A percentile compares a stretch with the other conserved stretches of the same genome.
phyloP scores from a whole-genome alignment of 2,329 filamentous ascomycete species.

The Xylaria sp. region DNA sequence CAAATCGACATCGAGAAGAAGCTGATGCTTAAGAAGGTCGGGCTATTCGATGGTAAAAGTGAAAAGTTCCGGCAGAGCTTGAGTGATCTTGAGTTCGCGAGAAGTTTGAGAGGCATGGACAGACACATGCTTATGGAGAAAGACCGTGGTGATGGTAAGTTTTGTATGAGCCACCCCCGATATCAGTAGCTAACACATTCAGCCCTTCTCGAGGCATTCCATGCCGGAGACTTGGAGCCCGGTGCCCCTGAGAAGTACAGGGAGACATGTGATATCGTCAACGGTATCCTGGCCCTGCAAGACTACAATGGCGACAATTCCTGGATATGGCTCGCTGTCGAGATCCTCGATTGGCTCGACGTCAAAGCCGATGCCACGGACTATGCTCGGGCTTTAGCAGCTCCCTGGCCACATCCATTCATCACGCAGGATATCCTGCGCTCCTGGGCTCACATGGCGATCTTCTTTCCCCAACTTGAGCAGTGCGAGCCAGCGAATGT shows the following conservation, averaged over 20 bases:
- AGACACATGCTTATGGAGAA: slow-evolving; percentile 21
- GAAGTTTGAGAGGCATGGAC: slow-evolving; percentile 14
- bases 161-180: background rate
- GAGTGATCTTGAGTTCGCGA: slow-evolving; percentile 7
- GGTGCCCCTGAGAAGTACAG: slow-evolving; percentile 35
- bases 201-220: slow-evolving; percentile 41
- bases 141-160: slow-evolving; percentile 23
- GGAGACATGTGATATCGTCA: slow-evolving; percentile 35
- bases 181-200: slow-evolving; percentile 1
- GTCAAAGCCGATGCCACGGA: slow-evolving; percentile 24
- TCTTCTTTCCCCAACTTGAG: slow-evolving; percentile 35
- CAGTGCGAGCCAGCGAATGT: slow-evolving; percentile 19
- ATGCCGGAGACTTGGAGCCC: slow-evolving; percentile 36
- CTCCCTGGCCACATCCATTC: slow-evolving; percentile 33
- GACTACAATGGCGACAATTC: slow-evolving; percentile 9
- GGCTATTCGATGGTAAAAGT: slow-evolving; percentile 10
- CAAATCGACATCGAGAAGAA: slow-evolving; percentile 16
- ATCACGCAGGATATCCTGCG: slow-evolving; percentile 36
- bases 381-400: slow-evolving; percentile 17
- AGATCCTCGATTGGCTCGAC: slow-evolving; percentile 28
- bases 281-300: slow-evolving; percentile 27
- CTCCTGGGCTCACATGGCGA: slow-evolving; percentile 34
- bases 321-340: slow-evolving; percentile 30
- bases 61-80: background rate
- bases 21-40: slow-evolving; percentile 17